phyloP scores from a whole-genome alignment of 192 early-diverging fungal species.

The Thoreauomyces humboldtii region DNA sequence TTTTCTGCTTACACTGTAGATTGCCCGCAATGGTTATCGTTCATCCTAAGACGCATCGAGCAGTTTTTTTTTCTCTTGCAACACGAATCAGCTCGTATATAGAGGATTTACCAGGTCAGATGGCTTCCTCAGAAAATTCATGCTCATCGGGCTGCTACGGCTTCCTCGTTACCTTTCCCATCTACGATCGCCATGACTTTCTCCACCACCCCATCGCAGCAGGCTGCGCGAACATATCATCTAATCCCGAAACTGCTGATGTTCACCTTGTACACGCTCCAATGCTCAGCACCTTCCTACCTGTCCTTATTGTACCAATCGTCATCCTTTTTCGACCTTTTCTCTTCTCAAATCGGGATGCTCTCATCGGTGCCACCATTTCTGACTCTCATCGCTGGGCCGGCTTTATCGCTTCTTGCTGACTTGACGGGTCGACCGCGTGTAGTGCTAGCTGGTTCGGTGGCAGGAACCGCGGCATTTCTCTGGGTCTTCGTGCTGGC shows the following conservation, averaged over 20 bases:
- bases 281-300: constrained; percentile 26
- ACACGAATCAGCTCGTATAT: too few species aligned
- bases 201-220: neutral
- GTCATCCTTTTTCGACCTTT: too few species aligned
- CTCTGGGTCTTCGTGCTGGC: constrained; percentile 25
- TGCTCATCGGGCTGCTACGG: neutral
- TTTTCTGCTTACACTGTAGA: too few species aligned
- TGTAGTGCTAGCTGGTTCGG: constrained; percentile 6
- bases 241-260: constrained; percentile 27
- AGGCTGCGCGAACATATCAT: neutral
- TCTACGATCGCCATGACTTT: neutral
- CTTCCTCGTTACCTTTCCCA: neutral
- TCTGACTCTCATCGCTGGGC: constrained; percentile 21
- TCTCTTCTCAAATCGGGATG: constrained; percentile 12
- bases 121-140: too few species aligned
- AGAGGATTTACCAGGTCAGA: too few species aligned
- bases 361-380: constrained; percentile 26
- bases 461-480: constrained; percentile 1
- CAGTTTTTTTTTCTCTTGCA: too few species aligned
- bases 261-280: constrained; percentile 22
- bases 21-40: too few species aligned
- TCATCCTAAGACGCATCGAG: too few species aligned
- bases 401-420: constrained; percentile 13
- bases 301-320: constrained; percentile 26
- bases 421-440: constrained; percentile 25